A percentile compares a stretch with the other conserved stretches of the same genome.
Evolutionary conservation across 163 green algal species (phyloP).

Genomic region (Chloromonas sp.): DNA sequence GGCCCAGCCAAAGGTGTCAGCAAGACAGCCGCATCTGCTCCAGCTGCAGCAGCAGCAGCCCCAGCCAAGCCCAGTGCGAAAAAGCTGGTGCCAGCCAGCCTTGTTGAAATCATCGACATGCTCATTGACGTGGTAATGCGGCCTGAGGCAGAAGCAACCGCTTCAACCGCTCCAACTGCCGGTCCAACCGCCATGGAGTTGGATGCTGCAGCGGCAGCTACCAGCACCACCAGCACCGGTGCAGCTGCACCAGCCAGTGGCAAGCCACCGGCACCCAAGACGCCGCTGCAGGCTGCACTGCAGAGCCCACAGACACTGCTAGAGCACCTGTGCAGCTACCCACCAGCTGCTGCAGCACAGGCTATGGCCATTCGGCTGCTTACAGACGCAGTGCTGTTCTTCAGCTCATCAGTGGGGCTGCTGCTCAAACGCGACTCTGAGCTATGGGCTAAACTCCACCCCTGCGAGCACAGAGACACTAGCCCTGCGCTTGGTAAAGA

Average conservation of each 20-base stretch:
- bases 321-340: slow-evolving; percentile 14
- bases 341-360: slow-evolving; percentile 24
- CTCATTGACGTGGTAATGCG: slow-evolving; percentile 67
- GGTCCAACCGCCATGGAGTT: too few species aligned
- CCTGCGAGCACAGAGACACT: background rate
- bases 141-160: slow-evolving; percentile 3
- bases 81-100: slow-evolving; percentile 58
- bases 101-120: slow-evolving; percentile 75
- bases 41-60: background rate
- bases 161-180: background rate
- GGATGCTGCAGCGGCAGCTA: too few species aligned
- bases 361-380: slow-evolving; percentile 63
- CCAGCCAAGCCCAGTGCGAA: slow-evolving; percentile 9
- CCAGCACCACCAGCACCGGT: background rate
- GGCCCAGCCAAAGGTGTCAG: too few species aligned
- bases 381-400: slow-evolving; percentile 69
- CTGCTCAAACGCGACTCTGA: slow-evolving; percentile 75
- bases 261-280: background rate
- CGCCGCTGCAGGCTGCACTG: slow-evolving; percentile 3
- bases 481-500: background rate
- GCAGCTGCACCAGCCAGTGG: slow-evolving; percentile 10
- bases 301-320: slow-evolving; percentile 12
- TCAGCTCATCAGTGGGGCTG: slow-evolving; percentile 60
- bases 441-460: slow-evolving; percentile 22
- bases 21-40: too few species aligned